Evolutionary conservation across 2,329 filamentous ascomycete genomes (phyloP), one percentile per base, ranked within the genome.

Genomic region (Colletotrichum musae): DNA sequence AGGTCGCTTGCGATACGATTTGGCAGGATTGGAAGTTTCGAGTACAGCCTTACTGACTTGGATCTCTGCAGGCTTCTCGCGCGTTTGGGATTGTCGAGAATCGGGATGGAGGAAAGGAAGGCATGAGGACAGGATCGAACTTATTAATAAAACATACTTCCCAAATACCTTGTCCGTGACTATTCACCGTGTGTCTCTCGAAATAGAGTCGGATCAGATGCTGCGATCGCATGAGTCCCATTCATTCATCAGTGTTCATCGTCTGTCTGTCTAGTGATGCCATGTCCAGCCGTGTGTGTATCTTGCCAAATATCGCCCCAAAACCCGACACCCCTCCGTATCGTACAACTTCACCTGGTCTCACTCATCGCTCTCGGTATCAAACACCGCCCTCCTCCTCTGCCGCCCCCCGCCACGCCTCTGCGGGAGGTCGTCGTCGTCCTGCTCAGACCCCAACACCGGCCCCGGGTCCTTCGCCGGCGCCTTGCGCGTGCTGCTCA

Each of bases 281-380:
- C 50, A 48, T 47, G 18, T 45, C 24, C 39, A 12, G 13, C 28
- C 32, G 5, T 60, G 13, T 54, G 18, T 39, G 41, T 24, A 45
- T 41, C 36, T 16, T 32, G 24, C 5, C 26, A 43, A 54, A 52
- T 16, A 6, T 52, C 5, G 26, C 50, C 50, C n/a, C 18, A 3
- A 47, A 47, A 18, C 18, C 15, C 7, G 43, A 50, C 4, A 50
- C 21, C 18, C 47, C 3, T n/a, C 41, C 41, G 16, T 43, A 43
- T 12, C n/a, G 47, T 18, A 21, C 47, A 47, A 47, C 13, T 18
- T 7, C 21, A n/a, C 21, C 3, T 24, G 3, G 9, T 50, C 52
- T 68, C 50, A 70, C 18, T 70, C 64, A 24, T 70, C 65, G 51
- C 74, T 79, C 52, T 80, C 78, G 39, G 77, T 71, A 15, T 70